Evolutionary conservation across 192 early-diverging fungal species (phyloP).

Genomic region (Linnemannia schmuckeri): DNA sequence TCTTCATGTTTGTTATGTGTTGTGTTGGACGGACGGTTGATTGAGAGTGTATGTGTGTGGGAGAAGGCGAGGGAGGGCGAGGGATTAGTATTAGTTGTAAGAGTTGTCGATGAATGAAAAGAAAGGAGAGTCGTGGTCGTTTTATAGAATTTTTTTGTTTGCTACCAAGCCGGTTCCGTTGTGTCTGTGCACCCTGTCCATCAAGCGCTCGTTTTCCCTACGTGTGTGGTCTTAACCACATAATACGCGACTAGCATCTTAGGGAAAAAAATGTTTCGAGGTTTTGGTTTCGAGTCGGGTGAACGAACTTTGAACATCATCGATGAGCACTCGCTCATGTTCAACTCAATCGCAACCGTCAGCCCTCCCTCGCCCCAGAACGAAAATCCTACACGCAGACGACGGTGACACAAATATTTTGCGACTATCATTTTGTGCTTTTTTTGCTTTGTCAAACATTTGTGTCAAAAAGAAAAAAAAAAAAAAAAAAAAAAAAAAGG

Average conservation of each 20-base stretch:
- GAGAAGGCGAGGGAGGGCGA: neutral
- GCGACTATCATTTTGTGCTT: neutral
- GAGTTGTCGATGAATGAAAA: neutral
- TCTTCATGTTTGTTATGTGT: constrained; percentile 12
- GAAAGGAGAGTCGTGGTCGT: neutral
- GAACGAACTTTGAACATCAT: neutral
- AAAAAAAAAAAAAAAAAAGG: neutral
- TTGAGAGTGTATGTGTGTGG: too few relatives aligned
- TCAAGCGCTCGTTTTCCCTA: neutral
- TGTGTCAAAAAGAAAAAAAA: neutral
- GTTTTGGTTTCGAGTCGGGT: neutral
- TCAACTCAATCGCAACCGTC: neutral
- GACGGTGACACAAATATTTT: neutral
- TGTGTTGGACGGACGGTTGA: neutral
- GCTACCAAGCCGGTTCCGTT: neutral
- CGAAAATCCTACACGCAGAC: neutral
- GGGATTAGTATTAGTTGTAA: neutral
- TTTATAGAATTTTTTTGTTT: neutral
- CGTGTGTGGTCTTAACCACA: neutral
- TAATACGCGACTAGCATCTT: neutral
- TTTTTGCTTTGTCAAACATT: neutral
- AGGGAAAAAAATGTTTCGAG: neutral
- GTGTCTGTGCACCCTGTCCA: neutral
- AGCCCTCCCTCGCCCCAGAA: neutral
- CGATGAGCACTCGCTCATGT: neutral